Evolutionary conservation across 208 protist genomes (phyloP), one percentile per base, ranked within the genome.

Genomic region (Blechomonas ayalai): DNA sequence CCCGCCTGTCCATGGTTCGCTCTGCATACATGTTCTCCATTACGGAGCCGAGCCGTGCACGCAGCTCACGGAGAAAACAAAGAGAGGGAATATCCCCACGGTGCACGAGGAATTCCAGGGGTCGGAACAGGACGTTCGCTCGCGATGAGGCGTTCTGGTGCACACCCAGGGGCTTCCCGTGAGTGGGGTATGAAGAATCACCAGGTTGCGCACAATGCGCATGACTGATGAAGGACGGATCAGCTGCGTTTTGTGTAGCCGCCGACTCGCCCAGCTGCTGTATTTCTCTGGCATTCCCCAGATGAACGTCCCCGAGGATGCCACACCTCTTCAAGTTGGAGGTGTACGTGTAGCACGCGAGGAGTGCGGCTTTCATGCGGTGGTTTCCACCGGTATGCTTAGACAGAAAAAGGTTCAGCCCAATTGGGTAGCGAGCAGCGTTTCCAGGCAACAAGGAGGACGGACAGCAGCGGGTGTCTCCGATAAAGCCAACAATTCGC

Each of bases 51-150:
- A 52, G 41, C 10, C 46, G 65, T 22, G 59, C 57, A 18, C 75
- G 69, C 43, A 79, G 33, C 51, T 84, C 75, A 20, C 75, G 75
- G 38, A 84, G 19, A 50, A 64, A 79, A 41, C 75, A 84, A 24
- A 84, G 45, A 13, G 63, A 54, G 4, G 75, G 75, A 5, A 84
- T 53, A 37, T 84, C 67, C 1, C 66, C 65, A 2, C 54, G 44
- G 48, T 70, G 60, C 29, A 75, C 43, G 18, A 42, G 18, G 24
- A 83, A 50, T 19, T 58, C 57, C 2, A 83, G 19, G 4, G 74
- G 61, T 5, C 68, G 64, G 6, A 55, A 56, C 12, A 78, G 33
- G 4, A 78, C 36, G 22, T 40, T 18, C n/a, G n/a, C n/a, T n/a
- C n/a, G n/a, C n/a, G n/a, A n/a, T n/a, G n/a, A n/a, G n/a, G n/a